Evolutionary conservation across 73 alveolate species (phyloP).

Genomic region (Loxodes magnus): DNA sequence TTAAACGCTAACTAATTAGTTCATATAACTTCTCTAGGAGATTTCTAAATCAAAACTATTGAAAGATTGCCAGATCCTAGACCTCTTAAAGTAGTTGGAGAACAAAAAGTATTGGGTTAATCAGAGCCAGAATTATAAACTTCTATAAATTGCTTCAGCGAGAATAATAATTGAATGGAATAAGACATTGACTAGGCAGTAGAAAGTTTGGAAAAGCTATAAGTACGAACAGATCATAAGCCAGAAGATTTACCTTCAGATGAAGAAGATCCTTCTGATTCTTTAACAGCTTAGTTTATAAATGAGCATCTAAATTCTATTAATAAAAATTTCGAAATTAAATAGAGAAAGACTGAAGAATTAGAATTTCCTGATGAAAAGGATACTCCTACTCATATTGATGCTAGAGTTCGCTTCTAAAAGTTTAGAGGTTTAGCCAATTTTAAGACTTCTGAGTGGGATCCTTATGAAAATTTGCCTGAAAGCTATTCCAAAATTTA

Average conservation of each 20-base stretch:
- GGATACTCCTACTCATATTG: conserved; percentile 75
- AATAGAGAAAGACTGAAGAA: conserved; percentile 55
- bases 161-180: neutral
- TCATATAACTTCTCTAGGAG: conserved; percentile 93
- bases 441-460: conserved; percentile 94
- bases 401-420: conserved; percentile 63
- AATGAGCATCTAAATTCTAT: conserved; percentile 69
- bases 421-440: conserved; percentile 93
- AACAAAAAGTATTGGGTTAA: conserved; percentile 17
- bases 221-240: conserved; percentile 19
- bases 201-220: conserved; percentile 13
- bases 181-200: conserved; percentile 5
- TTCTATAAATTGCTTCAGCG: too few species aligned
- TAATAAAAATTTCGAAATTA: conserved; percentile 58
- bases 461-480: conserved; percentile 95
- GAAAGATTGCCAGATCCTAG: conserved; percentile 21
- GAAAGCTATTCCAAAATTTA: conserved; percentile 29
- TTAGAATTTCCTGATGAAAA: conserved; percentile 93
- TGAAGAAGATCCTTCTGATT: conserved; percentile 66
- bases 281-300: conserved; percentile 37
- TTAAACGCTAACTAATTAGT: conserved; percentile 71
- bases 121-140: conserved; percentile 9
- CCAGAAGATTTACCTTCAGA: conserved; percentile 25
- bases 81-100: conserved; percentile 14
- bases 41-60: conserved; percentile 44